Evolutionary conservation across 2,329 filamentous ascomycete genomes (phyloP), one percentile per base, ranked within the genome.

Genomic region (Metarhizium anisopliae): DNA sequence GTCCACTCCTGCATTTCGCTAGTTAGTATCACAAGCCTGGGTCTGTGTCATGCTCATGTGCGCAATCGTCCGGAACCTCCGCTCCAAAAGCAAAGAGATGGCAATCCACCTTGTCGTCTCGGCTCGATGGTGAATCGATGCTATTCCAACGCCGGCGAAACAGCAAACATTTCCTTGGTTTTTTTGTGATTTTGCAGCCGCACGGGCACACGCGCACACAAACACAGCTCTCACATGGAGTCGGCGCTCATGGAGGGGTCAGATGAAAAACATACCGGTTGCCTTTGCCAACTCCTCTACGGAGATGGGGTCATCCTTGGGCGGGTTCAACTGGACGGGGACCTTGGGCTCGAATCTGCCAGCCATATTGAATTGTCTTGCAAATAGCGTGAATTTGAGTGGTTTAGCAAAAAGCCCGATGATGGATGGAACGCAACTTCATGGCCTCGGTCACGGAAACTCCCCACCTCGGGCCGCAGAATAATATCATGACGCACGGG

Each of bases 281-380:
- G 90, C 90, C 69, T 87, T 86, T 43, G 86, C 79, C 59, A 99
- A 79, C 64, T 93, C 85, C 57, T 94, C 89, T 2, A 79, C 66
- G n/a, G 85, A 85, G 64, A 99, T 96, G 42, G 82, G 81, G 65
- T 96, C 92, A 67, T 90, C 81, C 74, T 95, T 97, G 14, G 94
- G 94, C 42, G 90, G 86, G 56, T 87, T 79, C 57, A 99, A 82
- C 56, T 85, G 74, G 58, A 94, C 86, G 3, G 89, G 81, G 32
- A 76, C 75, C 72, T 94, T 95, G 47, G 90, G 90, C 68, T 89
- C 86, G 65, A 95, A 95, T 63, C 82, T 86, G 60, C 78, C 81
- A 58, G 78, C 69, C 81, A 84, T 85, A 59, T 40, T 52, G 13
- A 4, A 36, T 42, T 20, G 25, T 42, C 20, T 54, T n/a, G 8